Conservation (phyloP, 768 basidiomycete genomes). For the Gymnopilus junonius region DNA sequence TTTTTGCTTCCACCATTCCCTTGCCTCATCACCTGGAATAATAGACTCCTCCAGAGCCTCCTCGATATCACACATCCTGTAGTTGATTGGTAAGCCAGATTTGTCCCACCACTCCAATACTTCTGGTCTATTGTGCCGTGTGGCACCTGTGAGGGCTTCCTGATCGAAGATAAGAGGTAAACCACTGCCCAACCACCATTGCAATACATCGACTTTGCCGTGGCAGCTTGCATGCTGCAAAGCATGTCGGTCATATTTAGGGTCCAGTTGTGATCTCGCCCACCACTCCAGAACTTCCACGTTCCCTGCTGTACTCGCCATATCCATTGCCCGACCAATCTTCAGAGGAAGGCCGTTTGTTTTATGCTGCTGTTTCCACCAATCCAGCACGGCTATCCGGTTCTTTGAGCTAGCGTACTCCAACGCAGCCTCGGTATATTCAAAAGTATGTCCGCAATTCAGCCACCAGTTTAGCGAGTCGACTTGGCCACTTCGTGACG, state of each 20-base stretch:
- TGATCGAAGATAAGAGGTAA: slow-evolving; percentile 80
- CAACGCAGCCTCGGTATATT: slow-evolving; percentile 81
- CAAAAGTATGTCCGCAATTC: slow-evolving; percentile 61
- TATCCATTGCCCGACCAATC: slow-evolving; percentile 85
- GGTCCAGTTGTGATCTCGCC: slow-evolving; percentile 76
- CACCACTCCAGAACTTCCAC: slow-evolving; percentile 85
- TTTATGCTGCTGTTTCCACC: slow-evolving; percentile 75
- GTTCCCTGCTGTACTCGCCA: slow-evolving; percentile 79
- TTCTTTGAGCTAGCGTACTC: slow-evolving; percentile 81
- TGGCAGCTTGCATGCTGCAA: slow-evolving; percentile 80
- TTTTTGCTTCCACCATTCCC: slow-evolving; percentile 81
- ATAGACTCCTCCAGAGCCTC: slow-evolving; percentile 90
- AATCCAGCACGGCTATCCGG: slow-evolving; percentile 75
- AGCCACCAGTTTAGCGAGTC: slow-evolving; percentile 84
- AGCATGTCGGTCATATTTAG: slow-evolving; percentile 78
- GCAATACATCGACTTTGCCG: slow-evolving; percentile 77
- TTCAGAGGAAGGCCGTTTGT: slow-evolving; percentile 64
- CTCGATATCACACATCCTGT: slow-evolving; percentile 90
- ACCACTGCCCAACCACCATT: slow-evolving; percentile 86
- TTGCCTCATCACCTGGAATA: slow-evolving; percentile 74
- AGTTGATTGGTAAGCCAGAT: slow-evolving; percentile 78
- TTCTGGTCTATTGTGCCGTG: slow-evolving; percentile 78
- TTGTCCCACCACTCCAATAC: slow-evolving; percentile 91
- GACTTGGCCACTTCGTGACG: slow-evolving; percentile 78
- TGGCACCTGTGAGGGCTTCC: slow-evolving; percentile 80